Conservation (phyloP, 805 yeast species). For the Candida ipomoeae region DNA sequence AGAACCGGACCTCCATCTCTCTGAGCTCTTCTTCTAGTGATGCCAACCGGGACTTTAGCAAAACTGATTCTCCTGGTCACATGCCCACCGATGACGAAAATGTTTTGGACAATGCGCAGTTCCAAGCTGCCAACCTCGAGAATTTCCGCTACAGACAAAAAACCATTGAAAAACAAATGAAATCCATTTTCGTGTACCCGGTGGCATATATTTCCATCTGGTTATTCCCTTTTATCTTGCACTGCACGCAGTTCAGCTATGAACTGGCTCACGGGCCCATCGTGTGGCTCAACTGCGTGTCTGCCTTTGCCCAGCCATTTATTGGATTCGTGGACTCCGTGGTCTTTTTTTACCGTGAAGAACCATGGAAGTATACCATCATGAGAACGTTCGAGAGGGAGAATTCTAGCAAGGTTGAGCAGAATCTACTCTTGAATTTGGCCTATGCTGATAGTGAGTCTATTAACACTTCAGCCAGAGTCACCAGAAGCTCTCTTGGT, state of each 20-base stretch:
- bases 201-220: constrained; percentile 74
- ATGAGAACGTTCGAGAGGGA: constrained; percentile 37
- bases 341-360: constrained; percentile 74
- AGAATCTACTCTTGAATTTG: constrained; percentile 3
- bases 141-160: constrained; percentile 60
- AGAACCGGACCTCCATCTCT: neutral
- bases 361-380: constrained; percentile 63
- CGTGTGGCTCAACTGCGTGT: constrained; percentile 59
- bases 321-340: constrained; percentile 73
- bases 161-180: constrained; percentile 72
- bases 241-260: constrained; percentile 51
- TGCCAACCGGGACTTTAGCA: neutral
- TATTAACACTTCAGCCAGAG: constrained; percentile 23
- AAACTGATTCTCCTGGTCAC: constrained; percentile 5
- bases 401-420: constrained; percentile 26
- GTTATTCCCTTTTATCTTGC: constrained; percentile 73
- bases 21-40: constrained; percentile 5
- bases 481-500: constrained; percentile 26
- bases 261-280: constrained; percentile 48
- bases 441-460: constrained; percentile 20
- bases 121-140: constrained; percentile 59
- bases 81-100: constrained; percentile 18
- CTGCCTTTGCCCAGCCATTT: constrained; percentile 77
- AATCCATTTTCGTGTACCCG: constrained; percentile 79
- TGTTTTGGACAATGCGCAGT: constrained; percentile 28